These are phyloP conservation scores for Lachnum nothofagi DNA, from an alignment of 2,329 filamentous ascomycete genomes.

Conservation along the genomic window DNA sequence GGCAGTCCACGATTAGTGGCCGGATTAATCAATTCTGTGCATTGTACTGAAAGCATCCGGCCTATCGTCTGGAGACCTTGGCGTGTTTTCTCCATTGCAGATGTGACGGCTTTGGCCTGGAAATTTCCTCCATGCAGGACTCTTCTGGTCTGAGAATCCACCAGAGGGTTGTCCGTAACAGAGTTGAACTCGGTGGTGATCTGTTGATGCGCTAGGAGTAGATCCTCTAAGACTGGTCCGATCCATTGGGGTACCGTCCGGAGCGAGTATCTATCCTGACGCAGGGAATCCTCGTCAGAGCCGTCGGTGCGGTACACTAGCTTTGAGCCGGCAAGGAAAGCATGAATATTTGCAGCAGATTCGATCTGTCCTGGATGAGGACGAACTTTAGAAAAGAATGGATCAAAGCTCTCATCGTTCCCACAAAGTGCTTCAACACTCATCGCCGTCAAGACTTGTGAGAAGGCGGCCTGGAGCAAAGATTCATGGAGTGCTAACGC, in stretches of 20 bases:
- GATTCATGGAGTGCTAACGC: conserved; percentile 47
- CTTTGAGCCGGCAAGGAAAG: conserved; percentile 45
- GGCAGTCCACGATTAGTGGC: conserved; percentile 55
- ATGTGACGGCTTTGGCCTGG: conserved; percentile 57
- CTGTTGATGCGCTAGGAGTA: conserved; percentile 52
- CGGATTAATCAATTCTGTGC: conserved; percentile 58
- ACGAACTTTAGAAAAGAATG: conserved; percentile 52
- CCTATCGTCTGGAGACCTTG: conserved; percentile 49
- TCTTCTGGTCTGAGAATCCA: conserved; percentile 39
- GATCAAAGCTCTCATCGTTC: conserved; percentile 50
- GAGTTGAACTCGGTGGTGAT: conserved; percentile 59
- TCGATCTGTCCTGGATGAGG: conserved; percentile 59
- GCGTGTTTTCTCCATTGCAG: conserved; percentile 58
- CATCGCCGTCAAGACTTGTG: conserved; percentile 58
- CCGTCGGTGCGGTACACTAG: conserved; percentile 32
- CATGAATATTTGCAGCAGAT: conserved; percentile 48
- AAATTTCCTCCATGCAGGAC: conserved; percentile 64
- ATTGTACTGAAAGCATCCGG: conserved; percentile 61
- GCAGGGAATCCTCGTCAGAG: conserved; percentile 33
- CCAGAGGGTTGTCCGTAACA: conserved; percentile 61
- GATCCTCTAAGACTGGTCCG: conserved; percentile 60
- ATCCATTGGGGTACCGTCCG: conserved; percentile 64
- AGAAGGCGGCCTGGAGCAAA: conserved; percentile 46
- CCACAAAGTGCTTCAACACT: conserved; percentile 54
- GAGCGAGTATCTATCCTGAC: conserved; percentile 61